phyloP scores from a whole-genome alignment of 345 rosid genomes.

The Linum lewisii region DNA sequence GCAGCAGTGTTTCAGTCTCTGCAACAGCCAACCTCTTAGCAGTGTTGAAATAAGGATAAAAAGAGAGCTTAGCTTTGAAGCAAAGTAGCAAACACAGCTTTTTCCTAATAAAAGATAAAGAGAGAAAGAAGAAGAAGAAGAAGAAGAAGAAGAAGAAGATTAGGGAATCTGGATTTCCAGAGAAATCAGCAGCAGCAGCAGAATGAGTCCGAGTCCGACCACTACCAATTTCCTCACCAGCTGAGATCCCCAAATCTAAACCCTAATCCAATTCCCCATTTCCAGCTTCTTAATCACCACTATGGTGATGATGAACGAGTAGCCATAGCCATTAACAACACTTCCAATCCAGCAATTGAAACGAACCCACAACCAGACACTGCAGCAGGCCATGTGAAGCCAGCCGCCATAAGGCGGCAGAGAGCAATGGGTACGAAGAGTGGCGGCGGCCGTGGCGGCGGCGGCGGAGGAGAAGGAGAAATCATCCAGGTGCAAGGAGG shows the following conservation, averaged over 20 bases:
- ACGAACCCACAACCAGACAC: not conserved
- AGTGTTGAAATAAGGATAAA: constrained; percentile 19
- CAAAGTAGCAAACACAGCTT: not conserved
- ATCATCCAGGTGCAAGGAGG: constrained; percentile 74
- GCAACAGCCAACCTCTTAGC: no score
- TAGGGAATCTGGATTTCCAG: constrained; percentile 34
- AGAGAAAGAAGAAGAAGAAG: no score
- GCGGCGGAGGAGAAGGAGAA: constrained; percentile 36
- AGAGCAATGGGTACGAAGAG: constrained; percentile 37
- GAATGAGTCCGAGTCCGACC: constrained; percentile 6
- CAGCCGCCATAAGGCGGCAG: not conserved
- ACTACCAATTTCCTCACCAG: constrained; percentile 7
- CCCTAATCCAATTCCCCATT: not conserved
- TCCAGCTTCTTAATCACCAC: constrained; percentile 16
- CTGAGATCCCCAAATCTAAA: constrained; percentile 6
- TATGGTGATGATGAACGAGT: constrained; percentile 13
- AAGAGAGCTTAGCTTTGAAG: constrained; percentile 5
- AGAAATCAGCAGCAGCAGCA: constrained; percentile 14
- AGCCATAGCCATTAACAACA: constrained; percentile 2
- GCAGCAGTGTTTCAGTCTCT: constrained; percentile 25
- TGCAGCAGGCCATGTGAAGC: constrained; percentile 18
- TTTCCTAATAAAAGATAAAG: no score
- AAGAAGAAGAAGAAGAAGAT: no score
- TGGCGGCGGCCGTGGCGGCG: constrained; percentile 29
- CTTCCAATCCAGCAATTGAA: constrained; percentile 6